Evolutionary conservation across 1,139 yeast genomes (phyloP), one percentile per base, ranked within the genome.

Genomic region (Blastobotrys malaysiensis): DNA sequence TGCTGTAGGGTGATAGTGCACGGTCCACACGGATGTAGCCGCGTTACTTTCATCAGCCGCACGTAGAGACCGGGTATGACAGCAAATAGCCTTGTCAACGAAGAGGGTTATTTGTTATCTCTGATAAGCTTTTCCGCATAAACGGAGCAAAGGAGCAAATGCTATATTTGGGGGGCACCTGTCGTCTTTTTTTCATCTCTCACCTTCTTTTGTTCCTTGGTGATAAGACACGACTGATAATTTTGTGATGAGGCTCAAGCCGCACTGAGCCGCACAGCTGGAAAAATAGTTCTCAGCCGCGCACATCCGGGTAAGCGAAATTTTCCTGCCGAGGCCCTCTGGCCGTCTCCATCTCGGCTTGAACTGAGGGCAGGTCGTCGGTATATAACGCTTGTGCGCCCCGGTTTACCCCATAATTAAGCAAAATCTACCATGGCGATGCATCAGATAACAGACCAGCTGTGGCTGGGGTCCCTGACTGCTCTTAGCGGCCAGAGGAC

Each of bases 391-490:
- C 39, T 31, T 7, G 16, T 3, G 16, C 2, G 39, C 16, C 16
- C n/a, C n/a, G n/a, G n/a, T n/a, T n/a, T n/a, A n/a, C n/a, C n/a
- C n/a, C 39, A 26, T 31, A 13, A n/a, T 9, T n/a, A 48, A 11
- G 36, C 16, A n/a, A 48, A n/a, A 31, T 24, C 18, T 21, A 46
- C 5, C 7, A 55, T 55, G 57, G 57, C 58, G 18, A 65, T 69
- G 65, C 59, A 68, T 55, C 61, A 64, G 57, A 66, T 70, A 20
- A 62, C 66, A 26, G 69, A 65, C 53, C 54, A 67, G 46, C 55
- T 70, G 22, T 69, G 63, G 62, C 61, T 70, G 19, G 74, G 74
- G 14, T 69, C 73, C 13, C 51, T 65, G 26, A 59, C 62, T 51
- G 59, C 74, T 2, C 59, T 70, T 45, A 55, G 67, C 11, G 69